A percentile compares a stretch with the other conserved stretches of the same genome.
Conservation (phyloP, 352 stramenopile genomes). For the Phytophthora boehmeriae region DNA sequence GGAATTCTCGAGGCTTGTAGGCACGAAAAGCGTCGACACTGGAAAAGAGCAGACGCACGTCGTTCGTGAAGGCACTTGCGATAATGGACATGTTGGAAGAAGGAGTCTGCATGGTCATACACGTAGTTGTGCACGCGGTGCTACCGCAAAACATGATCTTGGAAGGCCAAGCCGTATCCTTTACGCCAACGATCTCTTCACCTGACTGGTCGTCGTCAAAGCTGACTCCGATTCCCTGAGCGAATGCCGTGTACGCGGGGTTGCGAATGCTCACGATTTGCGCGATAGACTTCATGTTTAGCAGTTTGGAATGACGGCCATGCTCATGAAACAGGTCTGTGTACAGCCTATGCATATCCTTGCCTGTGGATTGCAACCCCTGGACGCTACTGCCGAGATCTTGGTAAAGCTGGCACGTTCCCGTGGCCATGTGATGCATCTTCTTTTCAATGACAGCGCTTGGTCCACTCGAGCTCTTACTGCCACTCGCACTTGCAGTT, state of each 20-base stretch:
- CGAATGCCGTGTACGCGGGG: conserved; percentile 38
- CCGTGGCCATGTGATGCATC: conserved; percentile 44
- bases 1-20: conserved; percentile 41
- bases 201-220: conserved; percentile 29
- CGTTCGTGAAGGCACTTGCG: conserved; percentile 56
- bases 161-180: conserved; percentile 34
- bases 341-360: conserved; percentile 70
- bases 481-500: conserved; percentile 3
- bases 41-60: conserved; percentile 46
- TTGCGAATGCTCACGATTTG: conserved; percentile 55
- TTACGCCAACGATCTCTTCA: background rate
- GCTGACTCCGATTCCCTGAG: conserved; percentile 47
- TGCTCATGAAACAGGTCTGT: conserved; percentile 58
- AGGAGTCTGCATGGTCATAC: conserved; percentile 58
- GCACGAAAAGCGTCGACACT: conserved; percentile 40
- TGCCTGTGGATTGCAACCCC: conserved; percentile 50
- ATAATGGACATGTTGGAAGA: conserved; percentile 46
- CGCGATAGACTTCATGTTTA: conserved; percentile 44
- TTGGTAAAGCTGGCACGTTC: conserved; percentile 55
- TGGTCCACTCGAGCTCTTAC: conserved; percentile 10
- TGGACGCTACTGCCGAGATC: conserved; percentile 39
- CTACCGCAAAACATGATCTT: conserved; percentile 57
- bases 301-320: conserved; percentile 48
- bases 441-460: conserved; percentile 21
- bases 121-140: conserved; percentile 56